phyloP scores from a whole-genome alignment of 2,329 filamentous ascomycete genomes.

The Nannizziopsis arthrosporioides region DNA sequence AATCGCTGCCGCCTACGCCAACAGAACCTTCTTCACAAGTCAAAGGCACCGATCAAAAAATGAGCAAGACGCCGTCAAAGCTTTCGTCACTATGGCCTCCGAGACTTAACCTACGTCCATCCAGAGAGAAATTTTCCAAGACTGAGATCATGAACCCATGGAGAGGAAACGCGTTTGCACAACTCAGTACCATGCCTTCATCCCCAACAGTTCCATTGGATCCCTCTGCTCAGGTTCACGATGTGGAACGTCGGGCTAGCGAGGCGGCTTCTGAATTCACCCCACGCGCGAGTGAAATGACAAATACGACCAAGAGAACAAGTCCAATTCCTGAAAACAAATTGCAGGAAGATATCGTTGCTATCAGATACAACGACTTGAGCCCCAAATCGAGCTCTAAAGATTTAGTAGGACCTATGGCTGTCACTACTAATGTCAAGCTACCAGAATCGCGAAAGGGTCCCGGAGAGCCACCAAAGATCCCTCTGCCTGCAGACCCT shows the following conservation, averaged over 20 bases:
- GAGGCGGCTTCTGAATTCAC: background rate
- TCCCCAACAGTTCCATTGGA: background rate
- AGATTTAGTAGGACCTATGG: background rate
- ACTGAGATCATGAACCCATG: conserved; percentile 3
- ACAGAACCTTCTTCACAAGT: background rate
- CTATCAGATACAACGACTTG: background rate
- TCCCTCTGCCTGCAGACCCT: conserved; percentile 18
- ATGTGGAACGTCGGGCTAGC: conserved; percentile 4
- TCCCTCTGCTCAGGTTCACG: conserved; percentile 2
- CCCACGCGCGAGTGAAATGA: background rate
- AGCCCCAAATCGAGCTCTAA: conserved; percentile 1
- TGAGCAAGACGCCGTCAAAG: background rate
- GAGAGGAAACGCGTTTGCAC: conserved; percentile 8
- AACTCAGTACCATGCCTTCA: conserved; percentile 4
- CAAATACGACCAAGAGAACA: too few species aligned
- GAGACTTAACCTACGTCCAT: background rate
- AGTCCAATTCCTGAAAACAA: background rate
- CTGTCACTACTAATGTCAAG: background rate
- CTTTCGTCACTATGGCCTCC: conserved; percentile 6
- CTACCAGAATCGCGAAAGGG: conserved; percentile 4
- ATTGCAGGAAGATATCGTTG: background rate
- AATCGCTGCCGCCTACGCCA: conserved; percentile 1
- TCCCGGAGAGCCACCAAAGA: conserved; percentile 14
- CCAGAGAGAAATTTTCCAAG: background rate
- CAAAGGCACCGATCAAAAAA: background rate